Evolutionary conservation across 2,329 filamentous ascomycete species (phyloP), one percentile per base, ranked within the genome.

Genomic region (Botryotinia convoluta): DNA sequence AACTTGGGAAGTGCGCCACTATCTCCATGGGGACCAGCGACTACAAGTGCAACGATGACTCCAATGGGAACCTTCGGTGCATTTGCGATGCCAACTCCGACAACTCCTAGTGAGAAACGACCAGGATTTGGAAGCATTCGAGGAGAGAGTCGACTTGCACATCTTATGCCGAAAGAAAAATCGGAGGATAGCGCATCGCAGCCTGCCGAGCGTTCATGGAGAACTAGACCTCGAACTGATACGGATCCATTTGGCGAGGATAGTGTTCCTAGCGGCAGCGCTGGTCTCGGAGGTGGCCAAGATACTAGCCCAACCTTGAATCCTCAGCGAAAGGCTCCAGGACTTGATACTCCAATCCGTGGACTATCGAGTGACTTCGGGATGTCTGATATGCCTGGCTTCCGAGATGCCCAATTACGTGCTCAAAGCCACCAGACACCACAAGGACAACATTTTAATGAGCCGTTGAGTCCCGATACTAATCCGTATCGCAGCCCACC

Each of bases 401-500:
- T 89, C 76, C 86, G 87, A 62, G 87, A 90, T 76, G 86, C 89
- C 72, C 85, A 86, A 67, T 82, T 87, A 65, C 76, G 77, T 37
- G 73, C 74, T 39, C 86, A 89, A 75, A 80, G 76, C 35, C 81
- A 81, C 42, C 81, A 82, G 63, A 82, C 80, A 67, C 81, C 81
- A 9, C 78, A 80, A 68, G 81, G 77, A 39, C 80, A 79, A n/a
- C 79, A 80, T 63, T 69, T 61, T n/a, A 86, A 91, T 76, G 93
- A 94, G 74, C 92, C 93, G 0, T 89, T 93, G 80, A 98, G 95
- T 81, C 96, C 96, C 18, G 93, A 97, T 79, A 98, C 96, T 4
- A 99, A 99, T 80, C 96, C 96, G 2, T 99, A 96, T 81, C 93
- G 95, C 76, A 98, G 95, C 81, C 96, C 96, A 3, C 90, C 92